phyloP scores from a whole-genome alignment of 1,284 basidiomycete genomes.

The Ceratobasidium sp. region DNA sequence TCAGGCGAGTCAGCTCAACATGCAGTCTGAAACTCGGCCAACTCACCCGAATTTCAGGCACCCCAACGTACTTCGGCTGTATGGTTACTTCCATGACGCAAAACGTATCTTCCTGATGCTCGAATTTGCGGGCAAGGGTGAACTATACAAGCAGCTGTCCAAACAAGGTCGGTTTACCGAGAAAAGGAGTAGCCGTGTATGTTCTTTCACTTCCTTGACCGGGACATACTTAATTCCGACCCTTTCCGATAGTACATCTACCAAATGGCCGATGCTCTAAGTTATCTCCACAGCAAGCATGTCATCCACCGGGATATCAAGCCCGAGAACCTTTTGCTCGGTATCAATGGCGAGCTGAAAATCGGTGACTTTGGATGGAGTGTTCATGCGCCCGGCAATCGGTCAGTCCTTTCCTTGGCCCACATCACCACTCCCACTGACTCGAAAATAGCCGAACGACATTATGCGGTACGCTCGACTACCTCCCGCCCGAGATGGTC shows the following conservation, averaged over 20 bases:
- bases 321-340: conserved; percentile 94
- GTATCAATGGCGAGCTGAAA: conserved; percentile 95
- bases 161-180: conserved; percentile 87
- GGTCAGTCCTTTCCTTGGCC: conserved; percentile 48
- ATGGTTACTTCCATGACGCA: conserved; percentile 97
- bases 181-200: conserved; percentile 69
- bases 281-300: conserved; percentile 93
- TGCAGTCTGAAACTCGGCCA: background rate
- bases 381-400: conserved; percentile 92
- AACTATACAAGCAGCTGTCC: conserved; percentile 92
- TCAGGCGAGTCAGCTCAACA: conserved; percentile 56
- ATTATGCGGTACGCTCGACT: conserved; percentile 94
- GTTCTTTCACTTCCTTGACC: conserved; percentile 44
- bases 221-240: background rate
- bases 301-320: conserved; percentile 99
- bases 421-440: background rate
- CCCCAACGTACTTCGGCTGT: conserved; percentile 90
- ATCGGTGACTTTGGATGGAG: conserved; percentile 99
- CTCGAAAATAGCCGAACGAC: conserved; percentile 64
- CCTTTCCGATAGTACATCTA: conserved; percentile 79
- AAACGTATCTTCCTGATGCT: conserved; percentile 98
- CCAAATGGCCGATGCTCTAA: conserved; percentile 96
- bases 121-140: conserved; percentile 94
- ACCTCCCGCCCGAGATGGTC: conserved; percentile 98
- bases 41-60: conserved; percentile 60